A percentile compares a stretch with the other conserved stretches of the same genome.
Conservation (phyloP, 768 basidiomycete genomes). For the Sutorius australiensis region DNA sequence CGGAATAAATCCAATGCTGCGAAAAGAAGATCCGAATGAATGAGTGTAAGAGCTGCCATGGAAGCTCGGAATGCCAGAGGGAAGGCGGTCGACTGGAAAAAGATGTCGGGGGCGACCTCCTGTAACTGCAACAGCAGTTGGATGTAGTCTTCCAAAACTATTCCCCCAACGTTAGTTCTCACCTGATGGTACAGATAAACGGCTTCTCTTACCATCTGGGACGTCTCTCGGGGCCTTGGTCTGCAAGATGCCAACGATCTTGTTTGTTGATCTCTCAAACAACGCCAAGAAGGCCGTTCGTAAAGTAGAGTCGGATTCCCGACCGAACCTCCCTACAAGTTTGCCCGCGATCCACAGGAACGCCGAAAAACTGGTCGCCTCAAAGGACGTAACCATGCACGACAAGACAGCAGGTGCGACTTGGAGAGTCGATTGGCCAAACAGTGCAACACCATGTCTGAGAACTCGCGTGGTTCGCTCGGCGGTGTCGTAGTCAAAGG, state of each 20-base stretch:
- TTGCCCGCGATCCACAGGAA: constrained; percentile 96
- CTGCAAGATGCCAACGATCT: constrained; percentile 64
- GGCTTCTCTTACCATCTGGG: constrained; percentile 77
- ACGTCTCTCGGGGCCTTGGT: constrained; percentile 66
- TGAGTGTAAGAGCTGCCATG: constrained; percentile 76
- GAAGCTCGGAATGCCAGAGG: constrained; percentile 71
- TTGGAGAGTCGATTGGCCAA: constrained; percentile 60
- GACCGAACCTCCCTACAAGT: constrained; percentile 71
- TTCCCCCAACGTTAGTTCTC: constrained; percentile 1
- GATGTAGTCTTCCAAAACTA: constrained; percentile 93
- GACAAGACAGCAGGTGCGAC: constrained; percentile 68
- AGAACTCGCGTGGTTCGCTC: constrained; percentile 84
- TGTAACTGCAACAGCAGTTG: constrained; percentile 72
- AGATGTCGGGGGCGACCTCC: constrained; percentile 64
- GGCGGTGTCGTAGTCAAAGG: constrained; percentile 67
- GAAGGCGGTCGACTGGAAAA: constrained; percentile 77
- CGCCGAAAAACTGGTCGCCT: constrained; percentile 73
- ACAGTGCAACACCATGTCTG: constrained; percentile 79
- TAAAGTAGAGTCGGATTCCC: constrained; percentile 54
- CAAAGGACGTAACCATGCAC: constrained; percentile 77
- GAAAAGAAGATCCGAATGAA: constrained; percentile 79
- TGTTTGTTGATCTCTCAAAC: constrained; percentile 74
- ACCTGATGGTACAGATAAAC: background rate
- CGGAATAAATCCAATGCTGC: constrained; percentile 79
- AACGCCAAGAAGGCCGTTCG: constrained; percentile 55